phyloP scores from a whole-genome alignment of 2,329 filamentous ascomycete species.

The Parafenestella ontariensis region DNA sequence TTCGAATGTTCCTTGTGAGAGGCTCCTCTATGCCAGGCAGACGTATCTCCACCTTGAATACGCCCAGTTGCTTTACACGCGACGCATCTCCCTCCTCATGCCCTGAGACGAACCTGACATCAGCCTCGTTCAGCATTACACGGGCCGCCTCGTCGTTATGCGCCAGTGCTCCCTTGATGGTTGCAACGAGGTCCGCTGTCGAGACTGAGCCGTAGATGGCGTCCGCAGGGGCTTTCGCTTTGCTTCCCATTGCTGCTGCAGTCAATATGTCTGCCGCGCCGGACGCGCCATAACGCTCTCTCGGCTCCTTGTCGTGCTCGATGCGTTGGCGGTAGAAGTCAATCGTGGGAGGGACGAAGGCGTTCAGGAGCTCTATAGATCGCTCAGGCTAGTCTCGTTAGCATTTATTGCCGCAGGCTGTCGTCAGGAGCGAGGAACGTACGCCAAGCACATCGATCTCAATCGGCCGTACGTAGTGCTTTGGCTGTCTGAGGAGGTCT shows the following conservation, averaged over 20 bases:
- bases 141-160: constrained; percentile 60
- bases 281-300: constrained; percentile 43
- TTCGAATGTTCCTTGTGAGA: constrained; percentile 40
- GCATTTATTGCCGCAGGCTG: constrained; percentile 1
- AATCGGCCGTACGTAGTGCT: constrained; percentile 46
- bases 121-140: constrained; percentile 57
- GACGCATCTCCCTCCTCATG: constrained; percentile 48
- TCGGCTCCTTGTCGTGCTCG: constrained; percentile 43
- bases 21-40: constrained; percentile 55
- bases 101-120: constrained; percentile 58
- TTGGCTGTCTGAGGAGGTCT: constrained; percentile 19
- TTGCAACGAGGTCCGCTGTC: constrained; percentile 58
- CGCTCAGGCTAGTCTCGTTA: constrained; percentile 49
- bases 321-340: constrained; percentile 58
- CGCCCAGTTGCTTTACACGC: constrained; percentile 61
- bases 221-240: constrained; percentile 33
- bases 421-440: constrained; percentile 15
- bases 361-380: constrained; percentile 56
- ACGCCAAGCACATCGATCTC: constrained; percentile 52
- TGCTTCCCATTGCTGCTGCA: constrained; percentile 41
- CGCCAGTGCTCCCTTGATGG: constrained; percentile 57
- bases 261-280: constrained; percentile 45
- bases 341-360: constrained; percentile 56
- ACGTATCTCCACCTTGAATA: constrained; percentile 60
- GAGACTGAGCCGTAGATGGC: constrained; percentile 63